Evolutionary conservation across 331 rosid species (phyloP).

Genomic region (Saraca asoca): DNA sequence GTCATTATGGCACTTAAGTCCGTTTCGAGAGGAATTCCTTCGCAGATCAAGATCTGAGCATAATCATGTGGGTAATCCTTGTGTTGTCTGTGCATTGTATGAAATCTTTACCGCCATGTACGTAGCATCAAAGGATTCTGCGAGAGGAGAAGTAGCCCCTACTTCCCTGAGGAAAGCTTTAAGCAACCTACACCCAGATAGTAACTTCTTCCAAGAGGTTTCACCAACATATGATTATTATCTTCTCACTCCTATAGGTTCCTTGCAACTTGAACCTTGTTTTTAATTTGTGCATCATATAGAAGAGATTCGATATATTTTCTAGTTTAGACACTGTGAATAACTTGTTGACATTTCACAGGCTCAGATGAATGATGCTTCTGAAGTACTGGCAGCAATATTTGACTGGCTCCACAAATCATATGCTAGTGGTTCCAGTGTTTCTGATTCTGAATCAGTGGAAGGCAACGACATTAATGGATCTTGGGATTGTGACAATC

Average conservation of each 20-base stretch:
- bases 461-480: constrained; percentile 68
- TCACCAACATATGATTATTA: neutral
- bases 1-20: constrained; percentile 74
- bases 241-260: too few species aligned
- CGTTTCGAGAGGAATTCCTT: constrained; percentile 81
- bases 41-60: constrained; percentile 73
- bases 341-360: constrained; percentile 45
- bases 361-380: constrained; percentile 99
- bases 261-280: too few species aligned
- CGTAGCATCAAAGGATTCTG: constrained; percentile 59
- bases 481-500: constrained; percentile 82
- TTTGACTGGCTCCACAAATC: constrained; percentile 91
- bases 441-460: constrained; percentile 65
- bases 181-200: constrained; percentile 86
- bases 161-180: constrained; percentile 87
- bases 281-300: too few species aligned
- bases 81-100: constrained; percentile 91
- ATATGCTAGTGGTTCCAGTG: constrained; percentile 56
- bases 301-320: constrained; percentile 6
- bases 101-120: constrained; percentile 75
- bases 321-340: constrained; percentile 37
- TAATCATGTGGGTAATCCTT: constrained; percentile 87
- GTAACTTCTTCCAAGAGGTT: constrained; percentile 90
- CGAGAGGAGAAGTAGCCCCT: constrained; percentile 85
- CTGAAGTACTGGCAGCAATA: constrained; percentile 87